Evolutionary conservation across 768 basidiomycete genomes (phyloP).

Genomic region (Cystofilobasidium bisporidii): DNA sequence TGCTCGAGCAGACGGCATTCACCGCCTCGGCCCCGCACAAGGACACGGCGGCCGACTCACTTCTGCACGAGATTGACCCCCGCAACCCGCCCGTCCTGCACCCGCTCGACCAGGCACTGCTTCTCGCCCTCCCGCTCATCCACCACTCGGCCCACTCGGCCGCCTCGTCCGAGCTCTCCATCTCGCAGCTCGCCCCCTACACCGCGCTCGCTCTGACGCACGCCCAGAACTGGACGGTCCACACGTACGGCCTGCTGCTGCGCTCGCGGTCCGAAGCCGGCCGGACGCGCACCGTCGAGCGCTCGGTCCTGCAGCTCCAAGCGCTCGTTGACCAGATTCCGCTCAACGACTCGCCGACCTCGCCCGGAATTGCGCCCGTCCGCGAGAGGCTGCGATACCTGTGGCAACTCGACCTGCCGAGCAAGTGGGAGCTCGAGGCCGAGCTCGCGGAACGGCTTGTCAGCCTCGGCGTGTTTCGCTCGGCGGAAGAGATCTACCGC

Average conservation of each 20-base stretch:
- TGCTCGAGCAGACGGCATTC: constrained; percentile 87
- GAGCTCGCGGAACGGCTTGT: constrained; percentile 80
- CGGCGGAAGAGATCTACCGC: constrained; percentile 87
- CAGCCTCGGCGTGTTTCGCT: constrained; percentile 73
- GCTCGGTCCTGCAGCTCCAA: constrained; percentile 83
- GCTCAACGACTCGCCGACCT: constrained; percentile 30
- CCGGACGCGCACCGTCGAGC: constrained; percentile 84
- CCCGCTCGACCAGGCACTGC: constrained; percentile 85
- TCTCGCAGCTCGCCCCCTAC: constrained; percentile 87
- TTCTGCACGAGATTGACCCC: constrained; percentile 52
- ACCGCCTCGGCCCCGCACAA: constrained; percentile 35
- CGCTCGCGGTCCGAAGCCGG: constrained; percentile 81
- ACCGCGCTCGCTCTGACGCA: constrained; percentile 78
- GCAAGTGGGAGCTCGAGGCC: constrained; percentile 84
- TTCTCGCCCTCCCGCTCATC: constrained; percentile 72
- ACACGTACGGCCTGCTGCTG: constrained; percentile 90
- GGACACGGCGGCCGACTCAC: constrained; percentile 42
- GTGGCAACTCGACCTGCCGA: constrained; percentile 71
- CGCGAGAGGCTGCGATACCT: constrained; percentile 67
- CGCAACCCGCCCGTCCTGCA: constrained; percentile 74
- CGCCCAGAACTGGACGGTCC: constrained; percentile 87
- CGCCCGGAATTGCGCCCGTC: constrained; percentile 30
- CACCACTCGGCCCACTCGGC: constrained; percentile 67
- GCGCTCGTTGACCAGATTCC: constrained; percentile 82
- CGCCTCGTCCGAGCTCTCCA: constrained; percentile 48